phyloP scores from a whole-genome alignment of 768 basidiomycete species.

The Boletus subcaerulescens region DNA sequence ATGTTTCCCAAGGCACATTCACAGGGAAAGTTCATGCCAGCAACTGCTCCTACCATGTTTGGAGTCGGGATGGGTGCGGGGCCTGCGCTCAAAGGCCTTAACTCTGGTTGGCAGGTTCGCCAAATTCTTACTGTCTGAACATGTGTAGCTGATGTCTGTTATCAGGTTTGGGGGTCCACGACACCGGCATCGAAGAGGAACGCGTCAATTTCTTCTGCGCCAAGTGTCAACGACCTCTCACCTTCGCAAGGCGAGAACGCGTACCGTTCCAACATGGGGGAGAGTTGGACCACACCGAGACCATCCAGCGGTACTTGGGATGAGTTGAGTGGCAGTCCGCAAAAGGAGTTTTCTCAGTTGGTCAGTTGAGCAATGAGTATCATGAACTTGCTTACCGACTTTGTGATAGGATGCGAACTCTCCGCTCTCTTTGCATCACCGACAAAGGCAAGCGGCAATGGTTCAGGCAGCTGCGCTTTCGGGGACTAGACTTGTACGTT shows the following conservation, averaged over 20 bases:
- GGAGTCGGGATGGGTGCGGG: constrained; percentile 49
- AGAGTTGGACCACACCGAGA: constrained; percentile 51
- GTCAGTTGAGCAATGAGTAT: constrained; percentile 33
- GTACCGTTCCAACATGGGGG: constrained; percentile 47
- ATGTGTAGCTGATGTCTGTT: constrained; percentile 7
- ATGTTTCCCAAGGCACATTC: constrained; percentile 33
- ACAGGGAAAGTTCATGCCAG: constrained; percentile 46
- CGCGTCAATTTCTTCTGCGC: constrained; percentile 58
- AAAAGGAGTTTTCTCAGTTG: constrained; percentile 48
- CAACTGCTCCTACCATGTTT: constrained; percentile 47
- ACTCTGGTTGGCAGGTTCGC: constrained; percentile 68
- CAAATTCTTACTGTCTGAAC: constrained; percentile 6
- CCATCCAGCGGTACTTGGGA: constrained; percentile 60
- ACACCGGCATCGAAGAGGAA: constrained; percentile 53
- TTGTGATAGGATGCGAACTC: constrained; percentile 39
- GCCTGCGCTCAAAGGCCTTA: constrained; percentile 49
- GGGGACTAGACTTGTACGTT: constrained; percentile 39
- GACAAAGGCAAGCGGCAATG: constrained; percentile 44
- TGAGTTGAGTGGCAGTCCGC: constrained; percentile 46
- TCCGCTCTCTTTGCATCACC: constrained; percentile 43
- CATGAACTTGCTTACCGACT: constrained; percentile 10
- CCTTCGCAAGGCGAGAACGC: constrained; percentile 43
- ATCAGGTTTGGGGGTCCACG: constrained; percentile 58
- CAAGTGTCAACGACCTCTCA: constrained; percentile 49
- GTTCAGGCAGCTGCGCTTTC: constrained; percentile 38